Evolutionary conservation across 75 land plant species (phyloP).

Genomic region (Cupressus sempervirens): DNA sequence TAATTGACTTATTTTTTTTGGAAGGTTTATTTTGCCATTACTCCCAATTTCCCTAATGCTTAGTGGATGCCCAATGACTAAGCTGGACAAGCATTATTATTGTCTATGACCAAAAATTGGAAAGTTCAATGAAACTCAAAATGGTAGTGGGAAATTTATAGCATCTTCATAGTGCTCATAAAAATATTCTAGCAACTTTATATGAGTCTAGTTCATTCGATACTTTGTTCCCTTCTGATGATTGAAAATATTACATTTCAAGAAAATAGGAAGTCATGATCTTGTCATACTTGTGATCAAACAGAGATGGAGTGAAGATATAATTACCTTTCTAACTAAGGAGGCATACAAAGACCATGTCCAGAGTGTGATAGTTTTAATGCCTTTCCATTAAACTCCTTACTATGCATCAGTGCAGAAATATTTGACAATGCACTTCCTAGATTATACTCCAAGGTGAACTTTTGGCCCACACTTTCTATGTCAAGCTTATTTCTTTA

Average conservation of each 20-base stretch:
- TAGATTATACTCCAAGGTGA: conserved; percentile 95
- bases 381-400: conserved; percentile 95
- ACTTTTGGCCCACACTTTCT: background rate
- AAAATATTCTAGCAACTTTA: conserved; percentile 83
- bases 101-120: background rate
- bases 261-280: background rate
- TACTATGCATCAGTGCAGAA: conserved; percentile 78
- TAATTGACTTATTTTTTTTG: background rate
- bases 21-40: conserved; percentile 92
- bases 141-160: conserved; percentile 21
- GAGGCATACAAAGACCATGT: conserved; percentile 58
- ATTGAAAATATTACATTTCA: background rate
- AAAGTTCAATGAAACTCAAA: conserved; percentile 8
- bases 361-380: conserved; percentile 64
- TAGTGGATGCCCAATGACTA: conserved; percentile 73
- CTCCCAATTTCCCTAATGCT: conserved; percentile 90
- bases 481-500: background rate
- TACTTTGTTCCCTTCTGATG: conserved; percentile 9
- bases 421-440: conserved; percentile 76
- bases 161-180: conserved; percentile 42
- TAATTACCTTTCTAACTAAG: conserved; percentile 61
- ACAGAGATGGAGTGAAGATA: conserved; percentile 95
- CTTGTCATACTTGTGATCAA: background rate
- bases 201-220: conserved; percentile 85
- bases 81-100: conserved; percentile 19